A percentile compares a stretch with the other conserved stretches of the same genome.
These are phyloP conservation scores for Phytophthora chlamydospora DNA, from an alignment of 352 stramenopile genomes.

Conservation along the genomic window DNA sequence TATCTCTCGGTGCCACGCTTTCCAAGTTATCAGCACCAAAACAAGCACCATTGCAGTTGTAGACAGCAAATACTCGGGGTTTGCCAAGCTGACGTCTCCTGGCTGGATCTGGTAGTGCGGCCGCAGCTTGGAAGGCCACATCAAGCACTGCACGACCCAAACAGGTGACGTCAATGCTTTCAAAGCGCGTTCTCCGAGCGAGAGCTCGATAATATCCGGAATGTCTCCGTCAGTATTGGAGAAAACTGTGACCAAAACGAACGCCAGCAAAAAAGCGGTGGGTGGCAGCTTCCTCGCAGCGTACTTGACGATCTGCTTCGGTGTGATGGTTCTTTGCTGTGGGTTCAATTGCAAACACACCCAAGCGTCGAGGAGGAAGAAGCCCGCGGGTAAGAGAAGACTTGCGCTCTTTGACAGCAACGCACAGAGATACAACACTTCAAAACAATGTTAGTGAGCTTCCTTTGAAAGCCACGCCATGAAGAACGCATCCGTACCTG, in stretches of 20 bases:
- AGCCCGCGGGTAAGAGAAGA: constrained; percentile 39
- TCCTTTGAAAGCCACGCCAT: not conserved
- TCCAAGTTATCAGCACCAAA: constrained; percentile 1
- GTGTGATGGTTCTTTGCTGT: not conserved
- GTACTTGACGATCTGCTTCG: constrained; percentile 13
- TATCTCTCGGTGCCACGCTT: not conserved
- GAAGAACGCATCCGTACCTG: constrained; percentile 14
- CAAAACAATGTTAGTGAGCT: not conserved
- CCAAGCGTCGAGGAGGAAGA: constrained; percentile 42
- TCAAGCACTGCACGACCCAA: constrained; percentile 35
- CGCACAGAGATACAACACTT: constrained; percentile 41
- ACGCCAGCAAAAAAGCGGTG: constrained; percentile 20
- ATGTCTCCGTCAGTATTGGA: constrained; percentile 48
- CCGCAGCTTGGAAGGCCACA: constrained; percentile 52
- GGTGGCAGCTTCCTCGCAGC: constrained; percentile 21
- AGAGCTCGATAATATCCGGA: constrained; percentile 45
- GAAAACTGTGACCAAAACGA: constrained; percentile 40
- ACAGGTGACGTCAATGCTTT: constrained; percentile 43
- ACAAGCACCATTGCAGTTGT: constrained; percentile 13
- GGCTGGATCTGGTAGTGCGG: constrained; percentile 56
- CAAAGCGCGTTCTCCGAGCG: constrained; percentile 35
- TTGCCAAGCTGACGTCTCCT: constrained; percentile 32
- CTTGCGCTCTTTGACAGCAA: constrained; percentile 57
- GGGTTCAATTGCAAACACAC: constrained; percentile 12
- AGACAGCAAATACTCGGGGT: constrained; percentile 42